Evolutionary conservation across 2,329 filamentous ascomycete species (phyloP), one percentile per base, ranked within the genome.

Genomic region (Alternaria sp.): DNA sequence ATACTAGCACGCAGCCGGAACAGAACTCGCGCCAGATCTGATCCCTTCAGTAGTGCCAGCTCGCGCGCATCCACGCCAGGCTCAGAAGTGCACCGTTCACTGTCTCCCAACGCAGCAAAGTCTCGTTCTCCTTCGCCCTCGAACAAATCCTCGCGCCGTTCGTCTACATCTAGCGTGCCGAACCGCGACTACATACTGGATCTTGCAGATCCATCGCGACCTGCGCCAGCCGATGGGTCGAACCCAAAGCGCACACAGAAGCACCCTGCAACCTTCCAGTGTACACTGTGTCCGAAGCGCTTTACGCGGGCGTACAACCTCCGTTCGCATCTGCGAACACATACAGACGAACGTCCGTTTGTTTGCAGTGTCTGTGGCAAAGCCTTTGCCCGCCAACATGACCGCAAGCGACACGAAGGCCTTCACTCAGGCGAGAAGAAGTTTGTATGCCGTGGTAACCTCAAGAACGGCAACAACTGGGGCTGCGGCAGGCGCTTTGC

Each of bases 351-450:
- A 82, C 88, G 95, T 48, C 95, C 95, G 0, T 99, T 98, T 73
- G 94, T 98, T 3, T 99, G 95, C 75, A 97, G 92, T 0, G 93
- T 98, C 8, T 99, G 95, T 70, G 92, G 93, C 53, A 99, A 99
- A 79, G 95, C 95, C 0, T 99, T 99, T 80, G 95, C 95, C 6
- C 90, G 95, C 26, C 95, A 99, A 75, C 95, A 99, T 75, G 95
- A 99, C 77, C 90, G 95, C 46, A 99, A 99, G 80, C 90, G 95
- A 39, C 95, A 99, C 79, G 95, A 99, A 81, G 94, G 94, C 39
- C 83, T 99, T 42, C 95, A 99, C 75, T 96, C 92, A 0, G 95
- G 95, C 42, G 95, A 99, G 81, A 99, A 98, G 87, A 98, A 97
- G 75, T 99, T 98, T 76, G 92, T 98, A 7, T 99, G 95, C 81